phyloP scores from a whole-genome alignment of 1,139 yeast species.

The Suhomyces yuchorum region DNA sequence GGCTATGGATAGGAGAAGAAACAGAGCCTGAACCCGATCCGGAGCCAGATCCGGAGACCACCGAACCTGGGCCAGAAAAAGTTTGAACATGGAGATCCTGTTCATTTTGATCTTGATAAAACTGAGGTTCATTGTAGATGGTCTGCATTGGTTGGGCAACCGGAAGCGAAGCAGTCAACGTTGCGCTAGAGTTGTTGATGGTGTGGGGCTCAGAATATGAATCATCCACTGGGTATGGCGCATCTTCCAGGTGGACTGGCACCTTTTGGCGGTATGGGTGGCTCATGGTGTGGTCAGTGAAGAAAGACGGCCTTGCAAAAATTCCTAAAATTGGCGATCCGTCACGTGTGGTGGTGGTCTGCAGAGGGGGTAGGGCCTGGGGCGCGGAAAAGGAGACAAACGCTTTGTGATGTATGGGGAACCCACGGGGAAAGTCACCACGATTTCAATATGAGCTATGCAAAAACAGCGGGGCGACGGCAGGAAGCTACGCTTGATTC shows the following conservation, averaged over 20 bases:
- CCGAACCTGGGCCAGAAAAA: slow-evolving; percentile 8
- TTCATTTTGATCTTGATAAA: slow-evolving; percentile 4
- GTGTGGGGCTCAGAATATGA: slow-evolving; percentile 2
- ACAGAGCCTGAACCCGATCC: slow-evolving; percentile 5
- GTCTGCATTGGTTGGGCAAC: not conserved
- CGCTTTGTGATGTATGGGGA: not conserved
- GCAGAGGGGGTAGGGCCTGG: not conserved
- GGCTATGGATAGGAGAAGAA: slow-evolving; percentile 1
- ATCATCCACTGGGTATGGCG: slow-evolving; percentile 29
- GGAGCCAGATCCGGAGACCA: slow-evolving; percentile 8
- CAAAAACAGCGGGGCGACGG: not conserved
- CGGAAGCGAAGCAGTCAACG: not conserved
- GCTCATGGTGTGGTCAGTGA: slow-evolving; percentile 14
- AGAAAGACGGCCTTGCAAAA: not conserved
- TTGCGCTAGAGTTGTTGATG: slow-evolving; percentile 5
- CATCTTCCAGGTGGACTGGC: slow-evolving; percentile 7
- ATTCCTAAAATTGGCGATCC: slow-evolving; percentile 5
- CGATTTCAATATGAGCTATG: not conserved
- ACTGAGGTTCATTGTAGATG: slow-evolving; percentile 7
- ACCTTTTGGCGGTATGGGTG: slow-evolving; percentile 42
- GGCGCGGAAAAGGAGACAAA: not conserved
- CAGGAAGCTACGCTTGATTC: not conserved
- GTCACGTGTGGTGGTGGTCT: slow-evolving; percentile 5
- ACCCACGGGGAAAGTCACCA: not conserved
- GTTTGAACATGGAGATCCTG: not conserved